A percentile compares a stretch with the other conserved stretches of the same genome.
These are phyloP conservation scores for Irpex rosettiformis DNA, from an alignment of 1,284 basidiomycete genomes.

Conservation along the genomic window DNA sequence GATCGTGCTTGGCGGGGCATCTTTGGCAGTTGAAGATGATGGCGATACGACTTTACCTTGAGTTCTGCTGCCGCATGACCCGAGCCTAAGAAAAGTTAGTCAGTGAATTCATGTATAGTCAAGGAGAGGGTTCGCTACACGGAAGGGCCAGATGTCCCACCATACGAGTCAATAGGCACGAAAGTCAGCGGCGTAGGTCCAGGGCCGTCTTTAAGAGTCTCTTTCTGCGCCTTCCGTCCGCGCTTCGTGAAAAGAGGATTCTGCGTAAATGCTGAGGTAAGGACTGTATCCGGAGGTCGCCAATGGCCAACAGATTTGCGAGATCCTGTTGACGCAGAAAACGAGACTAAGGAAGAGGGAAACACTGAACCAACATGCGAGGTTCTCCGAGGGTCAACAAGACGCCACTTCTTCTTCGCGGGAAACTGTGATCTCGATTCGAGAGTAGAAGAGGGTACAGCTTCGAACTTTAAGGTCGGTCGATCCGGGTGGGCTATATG, in stretches of 20 bases:
- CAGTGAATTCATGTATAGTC: too few species aligned
- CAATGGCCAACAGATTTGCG: not conserved
- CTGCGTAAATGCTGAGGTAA: not conserved
- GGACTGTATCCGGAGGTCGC: not conserved
- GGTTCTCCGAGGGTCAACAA: conserved; percentile 17
- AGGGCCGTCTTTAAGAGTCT: not conserved
- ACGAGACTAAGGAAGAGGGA: conserved; percentile 3
- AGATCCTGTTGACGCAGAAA: not conserved
- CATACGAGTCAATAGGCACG: not conserved
- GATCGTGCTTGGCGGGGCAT: not conserved
- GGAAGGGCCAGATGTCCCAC: not conserved
- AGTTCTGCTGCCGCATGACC: too few species aligned
- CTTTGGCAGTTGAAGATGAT: not conserved
- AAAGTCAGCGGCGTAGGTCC: not conserved
- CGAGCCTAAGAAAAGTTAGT: not conserved
- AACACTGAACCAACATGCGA: conserved; percentile 4
- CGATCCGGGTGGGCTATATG: conserved; percentile 7
- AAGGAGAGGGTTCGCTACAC: not conserved
- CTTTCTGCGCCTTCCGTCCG: not conserved
- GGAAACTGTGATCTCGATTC: not conserved
- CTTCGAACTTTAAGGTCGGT: conserved; percentile 20
- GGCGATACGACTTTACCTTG: not conserved
- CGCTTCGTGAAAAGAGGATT: not conserved
- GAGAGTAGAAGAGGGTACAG: conserved; percentile 13
- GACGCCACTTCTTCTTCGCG: conserved; percentile 12